Conservation (phyloP, 169 alveolate species). For the Miamiensis avidus region DNA sequence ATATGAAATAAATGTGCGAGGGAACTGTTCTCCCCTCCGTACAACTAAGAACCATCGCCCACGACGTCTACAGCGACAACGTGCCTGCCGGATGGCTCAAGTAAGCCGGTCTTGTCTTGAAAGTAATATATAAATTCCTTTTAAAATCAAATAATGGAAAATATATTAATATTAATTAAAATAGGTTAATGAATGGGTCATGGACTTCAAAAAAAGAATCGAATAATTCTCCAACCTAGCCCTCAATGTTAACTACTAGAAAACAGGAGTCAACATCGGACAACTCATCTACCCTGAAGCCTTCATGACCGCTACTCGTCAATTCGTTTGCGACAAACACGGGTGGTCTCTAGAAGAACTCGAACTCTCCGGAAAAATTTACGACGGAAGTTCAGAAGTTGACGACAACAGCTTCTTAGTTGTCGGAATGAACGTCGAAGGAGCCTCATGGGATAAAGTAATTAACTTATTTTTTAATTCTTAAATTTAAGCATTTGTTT, state of each 20-base stretch:
- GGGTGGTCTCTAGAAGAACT: constrained; percentile 86
- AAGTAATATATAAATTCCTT: too few species aligned
- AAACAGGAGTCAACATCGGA: constrained; percentile 86
- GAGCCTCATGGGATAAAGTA: constrained; percentile 77
- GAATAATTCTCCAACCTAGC: constrained; percentile 70
- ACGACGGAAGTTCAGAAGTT: constrained; percentile 30
- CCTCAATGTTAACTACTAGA: constrained; percentile 56
- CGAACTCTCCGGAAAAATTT: constrained; percentile 67
- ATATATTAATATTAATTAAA: constrained; percentile 72
- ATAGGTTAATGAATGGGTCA: constrained; percentile 89
- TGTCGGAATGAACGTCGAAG: constrained; percentile 84
- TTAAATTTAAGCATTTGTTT: too few species aligned
- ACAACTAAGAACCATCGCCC: constrained; percentile 76
- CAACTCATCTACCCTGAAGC: constrained; percentile 92
- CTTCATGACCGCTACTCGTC: constrained; percentile 89
- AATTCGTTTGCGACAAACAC: constrained; percentile 78
- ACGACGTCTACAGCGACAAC: constrained; percentile 71
- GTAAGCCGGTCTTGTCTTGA: not conserved
- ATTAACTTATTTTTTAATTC: too few species aligned
- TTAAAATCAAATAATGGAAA: too few species aligned
- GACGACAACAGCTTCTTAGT: constrained; percentile 75
- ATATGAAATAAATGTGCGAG: constrained; percentile 74
- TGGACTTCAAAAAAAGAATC: constrained; percentile 83
- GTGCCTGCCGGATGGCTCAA: constrained; percentile 86
- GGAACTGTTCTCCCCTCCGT: constrained; percentile 86